These are phyloP conservation scores for Leptographium radiaticola DNA, from an alignment of 2,329 filamentous ascomycete genomes.

Conservation along the genomic window DNA sequence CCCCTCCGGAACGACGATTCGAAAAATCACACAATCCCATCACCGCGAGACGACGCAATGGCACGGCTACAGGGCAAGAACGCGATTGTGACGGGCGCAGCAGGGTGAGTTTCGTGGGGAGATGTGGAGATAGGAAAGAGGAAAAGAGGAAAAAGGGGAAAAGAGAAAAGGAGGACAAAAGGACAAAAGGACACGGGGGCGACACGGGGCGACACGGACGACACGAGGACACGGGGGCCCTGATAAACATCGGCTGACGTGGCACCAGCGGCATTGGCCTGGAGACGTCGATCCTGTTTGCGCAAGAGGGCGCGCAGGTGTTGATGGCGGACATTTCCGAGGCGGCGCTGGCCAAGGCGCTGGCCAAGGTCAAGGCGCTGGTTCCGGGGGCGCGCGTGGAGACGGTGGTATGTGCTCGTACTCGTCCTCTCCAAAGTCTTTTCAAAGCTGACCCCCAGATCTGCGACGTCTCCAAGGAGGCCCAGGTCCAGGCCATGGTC, in stretches of 20 bases:
- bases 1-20: no score
- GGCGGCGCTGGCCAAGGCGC: constrained; percentile 62
- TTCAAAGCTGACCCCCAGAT: constrained; percentile 18
- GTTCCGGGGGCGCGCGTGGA: constrained; percentile 53
- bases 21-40: background rate
- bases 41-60: background rate
- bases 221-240: background rate
- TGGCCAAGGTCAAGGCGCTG: constrained; percentile 61
- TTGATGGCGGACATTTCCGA: constrained; percentile 77
- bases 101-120: constrained; percentile 47
- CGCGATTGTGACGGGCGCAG: constrained; percentile 69
- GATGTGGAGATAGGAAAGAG: background rate
- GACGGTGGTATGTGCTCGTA: constrained; percentile 29
- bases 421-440: background rate
- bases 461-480: constrained; percentile 76
- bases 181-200: background rate
- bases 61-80: constrained; percentile 48
- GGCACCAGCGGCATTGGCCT: constrained; percentile 65
- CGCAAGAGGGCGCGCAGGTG: constrained; percentile 74
- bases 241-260: background rate
- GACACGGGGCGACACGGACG: background rate
- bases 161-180: background rate
- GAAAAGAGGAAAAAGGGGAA: no score
- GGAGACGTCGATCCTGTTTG: constrained; percentile 82
- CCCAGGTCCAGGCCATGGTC: constrained; percentile 61